phyloP scores from a whole-genome alignment of 345 rosid genomes.

The Adansonia digitata region DNA sequence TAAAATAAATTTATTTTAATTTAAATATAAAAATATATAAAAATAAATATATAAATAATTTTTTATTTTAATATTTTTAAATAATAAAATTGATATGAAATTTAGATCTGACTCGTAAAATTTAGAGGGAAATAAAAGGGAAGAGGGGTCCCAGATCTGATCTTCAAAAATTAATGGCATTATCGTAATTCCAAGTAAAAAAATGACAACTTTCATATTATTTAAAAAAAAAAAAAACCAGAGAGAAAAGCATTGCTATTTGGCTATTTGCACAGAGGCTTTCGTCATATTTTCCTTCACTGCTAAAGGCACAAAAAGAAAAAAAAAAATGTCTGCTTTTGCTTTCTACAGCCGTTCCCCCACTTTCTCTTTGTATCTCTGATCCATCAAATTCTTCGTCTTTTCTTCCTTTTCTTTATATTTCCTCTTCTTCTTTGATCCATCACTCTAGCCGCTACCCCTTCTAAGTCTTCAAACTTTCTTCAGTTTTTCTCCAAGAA shows the following conservation, averaged over 20 bases:
- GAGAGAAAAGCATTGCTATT: not conserved
- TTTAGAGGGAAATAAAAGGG: too few species aligned
- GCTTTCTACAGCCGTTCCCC: not conserved
- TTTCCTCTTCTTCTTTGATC: not conserved
- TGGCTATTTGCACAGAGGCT: slow-evolving; percentile 18
- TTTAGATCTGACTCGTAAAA: too few species aligned
- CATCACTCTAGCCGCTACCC: not conserved
- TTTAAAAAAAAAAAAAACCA: too few species aligned
- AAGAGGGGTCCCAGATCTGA: too few species aligned
- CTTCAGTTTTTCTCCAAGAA: slow-evolving; percentile 4
- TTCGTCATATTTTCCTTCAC: slow-evolving; percentile 26
- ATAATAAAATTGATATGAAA: too few species aligned
- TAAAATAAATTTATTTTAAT: too few species aligned
- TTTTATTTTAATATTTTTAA: too few species aligned
- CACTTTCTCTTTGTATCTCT: not conserved
- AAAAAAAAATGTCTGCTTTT: not conserved
- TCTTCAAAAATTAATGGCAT: too few species aligned
- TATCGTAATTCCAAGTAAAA: too few species aligned
- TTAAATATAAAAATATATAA: too few species aligned
- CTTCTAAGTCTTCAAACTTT: not conserved
- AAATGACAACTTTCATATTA: too few species aligned
- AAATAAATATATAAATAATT: too few species aligned
- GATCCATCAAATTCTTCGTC: not conserved
- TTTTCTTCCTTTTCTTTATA: not conserved
- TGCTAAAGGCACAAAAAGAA: not conserved